Percentiles rank a stretch among this genome's conserved stretches.
Evolutionary conservation across 345 rosid genomes (phyloP).

Genomic region (Durio zibethinus): DNA sequence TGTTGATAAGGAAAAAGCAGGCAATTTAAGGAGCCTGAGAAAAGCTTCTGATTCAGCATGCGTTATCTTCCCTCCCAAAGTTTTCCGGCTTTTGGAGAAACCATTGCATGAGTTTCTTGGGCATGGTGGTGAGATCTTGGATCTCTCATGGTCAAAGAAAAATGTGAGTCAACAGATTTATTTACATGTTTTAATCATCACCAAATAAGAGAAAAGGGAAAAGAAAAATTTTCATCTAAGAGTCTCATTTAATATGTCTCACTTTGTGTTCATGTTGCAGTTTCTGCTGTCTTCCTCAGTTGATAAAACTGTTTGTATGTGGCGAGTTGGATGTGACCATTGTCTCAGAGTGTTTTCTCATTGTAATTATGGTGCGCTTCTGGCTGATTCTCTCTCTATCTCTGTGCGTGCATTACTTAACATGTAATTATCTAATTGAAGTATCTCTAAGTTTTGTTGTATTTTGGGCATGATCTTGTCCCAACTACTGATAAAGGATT

Average conservation of each 20-base stretch:
- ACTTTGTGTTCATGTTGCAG: constrained; percentile 45
- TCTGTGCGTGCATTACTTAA: not conserved
- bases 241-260: not conserved
- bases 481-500: not conserved
- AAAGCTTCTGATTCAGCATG: constrained; percentile 78
- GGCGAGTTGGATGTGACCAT: constrained; percentile 59
- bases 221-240: not conserved
- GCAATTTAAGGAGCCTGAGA: constrained; percentile 49
- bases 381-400: not conserved
- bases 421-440: constrained; percentile 7
- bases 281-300: constrained; percentile 69
- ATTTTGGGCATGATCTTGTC: constrained; percentile 1
- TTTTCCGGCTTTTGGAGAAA: constrained; percentile 66
- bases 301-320: constrained; percentile 75
- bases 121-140: constrained; percentile 63
- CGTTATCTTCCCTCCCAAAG: constrained; percentile 74
- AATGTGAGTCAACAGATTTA: constrained; percentile 48
- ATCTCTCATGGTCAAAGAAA: constrained; percentile 73
- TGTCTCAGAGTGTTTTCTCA: constrained; percentile 66
- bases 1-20: constrained; percentile 46
- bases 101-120: constrained; percentile 71
- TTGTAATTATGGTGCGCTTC: constrained; percentile 63
- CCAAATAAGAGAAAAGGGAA: not conserved
- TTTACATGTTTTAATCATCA: not conserved
- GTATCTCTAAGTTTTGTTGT: not conserved